A percentile compares a stretch with the other conserved stretches of the same genome.
Conservation (phyloP, 805 yeast genomes). For the Priceomyces fermenticarens region DNA sequence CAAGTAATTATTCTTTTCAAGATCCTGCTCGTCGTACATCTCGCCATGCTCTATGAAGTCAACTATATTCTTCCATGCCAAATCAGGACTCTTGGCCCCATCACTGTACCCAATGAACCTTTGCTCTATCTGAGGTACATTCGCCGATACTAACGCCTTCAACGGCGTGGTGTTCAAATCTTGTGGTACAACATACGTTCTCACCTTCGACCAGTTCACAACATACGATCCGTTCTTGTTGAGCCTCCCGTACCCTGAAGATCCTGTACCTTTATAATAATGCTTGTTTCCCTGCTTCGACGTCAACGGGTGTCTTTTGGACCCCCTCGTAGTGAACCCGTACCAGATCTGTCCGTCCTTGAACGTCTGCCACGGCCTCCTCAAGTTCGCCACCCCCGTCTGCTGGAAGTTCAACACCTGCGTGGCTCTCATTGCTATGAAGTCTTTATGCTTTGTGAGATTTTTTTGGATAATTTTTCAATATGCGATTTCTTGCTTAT, state of each 20-base stretch:
- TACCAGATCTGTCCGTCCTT: slow-evolving; percentile 82
- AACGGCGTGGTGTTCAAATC: slow-evolving; percentile 38
- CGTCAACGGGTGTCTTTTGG: slow-evolving; percentile 78
- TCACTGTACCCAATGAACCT: slow-evolving; percentile 64
- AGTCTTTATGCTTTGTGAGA: background rate
- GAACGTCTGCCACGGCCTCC: slow-evolving; percentile 87
- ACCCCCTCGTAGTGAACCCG: slow-evolving; percentile 74
- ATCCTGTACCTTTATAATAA: slow-evolving; percentile 93
- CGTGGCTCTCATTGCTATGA: slow-evolving; percentile 48
- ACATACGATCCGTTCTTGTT: slow-evolving; percentile 72
- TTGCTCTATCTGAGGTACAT: slow-evolving; percentile 68
- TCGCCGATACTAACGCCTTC: slow-evolving; percentile 75
- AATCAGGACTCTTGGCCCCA: slow-evolving; percentile 71
- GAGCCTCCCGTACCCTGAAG: slow-evolving; percentile 86
- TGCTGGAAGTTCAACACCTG: slow-evolving; percentile 44
- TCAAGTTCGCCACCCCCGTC: slow-evolving; percentile 46
- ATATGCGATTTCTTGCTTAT: slow-evolving; percentile 1
- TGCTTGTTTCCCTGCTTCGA: slow-evolving; percentile 94
- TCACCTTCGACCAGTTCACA: slow-evolving; percentile 79
- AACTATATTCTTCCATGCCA: slow-evolving; percentile 67
- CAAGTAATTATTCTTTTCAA: slow-evolving; percentile 30
- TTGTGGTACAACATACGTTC: slow-evolving; percentile 85
- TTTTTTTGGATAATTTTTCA: slow-evolving; percentile 1
- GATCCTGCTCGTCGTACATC: slow-evolving; percentile 38
- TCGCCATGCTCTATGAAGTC: slow-evolving; percentile 77